Evolutionary conservation across 1,139 yeast species (phyloP).

Genomic region (Suhomyces bribrorum): DNA sequence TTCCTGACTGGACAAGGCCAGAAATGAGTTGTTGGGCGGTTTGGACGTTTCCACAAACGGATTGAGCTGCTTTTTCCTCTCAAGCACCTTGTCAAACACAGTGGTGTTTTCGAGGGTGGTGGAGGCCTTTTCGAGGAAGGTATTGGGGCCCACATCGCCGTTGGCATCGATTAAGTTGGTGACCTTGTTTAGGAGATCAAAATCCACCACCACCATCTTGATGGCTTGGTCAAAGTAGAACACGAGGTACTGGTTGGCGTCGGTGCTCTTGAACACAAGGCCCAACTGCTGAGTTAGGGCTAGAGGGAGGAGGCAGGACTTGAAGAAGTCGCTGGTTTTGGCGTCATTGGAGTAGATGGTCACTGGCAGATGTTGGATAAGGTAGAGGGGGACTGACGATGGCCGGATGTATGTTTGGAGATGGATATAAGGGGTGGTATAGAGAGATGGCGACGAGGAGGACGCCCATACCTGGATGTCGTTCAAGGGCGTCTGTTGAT

Average conservation of each 20-base stretch:
- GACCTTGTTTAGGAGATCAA: slow-evolving; percentile 13
- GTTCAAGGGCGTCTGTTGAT: slow-evolving; percentile 7
- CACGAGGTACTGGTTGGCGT: slow-evolving; percentile 11
- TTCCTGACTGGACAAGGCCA: slow-evolving; percentile 28
- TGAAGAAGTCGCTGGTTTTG: slow-evolving; percentile 29
- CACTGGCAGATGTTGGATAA: slow-evolving; percentile 27
- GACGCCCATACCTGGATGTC: slow-evolving; percentile 32
- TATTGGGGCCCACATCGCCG: slow-evolving; percentile 4
- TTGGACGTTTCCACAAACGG: slow-evolving; percentile 14
- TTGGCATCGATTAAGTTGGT: slow-evolving; percentile 1
- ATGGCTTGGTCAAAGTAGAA: slow-evolving; percentile 14
- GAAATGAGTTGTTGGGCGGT: slow-evolving; percentile 16
- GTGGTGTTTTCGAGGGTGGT: slow-evolving; percentile 15
- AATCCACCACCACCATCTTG: slow-evolving; percentile 16
- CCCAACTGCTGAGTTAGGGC: slow-evolving; percentile 14
- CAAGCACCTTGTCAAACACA: slow-evolving; percentile 40
- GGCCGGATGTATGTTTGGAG: slow-evolving; percentile 5
- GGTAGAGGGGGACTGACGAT: slow-evolving; percentile 30
- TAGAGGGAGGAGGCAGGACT: slow-evolving; percentile 19
- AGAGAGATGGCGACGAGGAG: neutral
- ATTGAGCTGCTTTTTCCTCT: slow-evolving; percentile 26
- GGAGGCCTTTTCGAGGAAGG: slow-evolving; percentile 5
- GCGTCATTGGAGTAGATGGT: slow-evolving; percentile 29
- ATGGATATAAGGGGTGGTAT: slow-evolving; percentile 10
- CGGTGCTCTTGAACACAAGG: slow-evolving; percentile 14